Base-by-base conservation (phyloP, 1,139 yeast genomes). In the Candida buenavistaensis region DNA sequence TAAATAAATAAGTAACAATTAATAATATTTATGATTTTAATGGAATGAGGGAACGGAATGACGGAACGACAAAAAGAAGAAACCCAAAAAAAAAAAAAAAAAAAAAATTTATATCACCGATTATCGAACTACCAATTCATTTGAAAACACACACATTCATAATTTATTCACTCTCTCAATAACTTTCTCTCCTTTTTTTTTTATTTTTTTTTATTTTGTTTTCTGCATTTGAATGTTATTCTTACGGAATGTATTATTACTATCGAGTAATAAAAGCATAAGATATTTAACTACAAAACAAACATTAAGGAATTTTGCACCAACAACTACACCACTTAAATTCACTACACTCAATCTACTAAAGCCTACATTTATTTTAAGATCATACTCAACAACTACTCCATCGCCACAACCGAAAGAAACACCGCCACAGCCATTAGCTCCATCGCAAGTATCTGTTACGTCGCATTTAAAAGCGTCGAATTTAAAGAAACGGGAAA, bases 401-500 rank as follows among this genome's bases (percentile, higher is more conserved):
- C 15, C 30, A 15, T 23, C 27, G 9, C 9, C 30, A 23, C 5
- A 12, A 16, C 23, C 9, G 11, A 6, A 21, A 14, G 15, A 20
- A 6, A n/a, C n/a, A n/a, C n/a, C n/a, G n/a, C n/a, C n/a, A n/a
- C n/a, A n/a, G n/a, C 23, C 13, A 14, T 26, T 31, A 14, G 7
- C 30, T 4, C 35, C 36, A 4, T 14, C 31, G 6, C 32, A 33
- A 19, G 45, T 54, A 12, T 52, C 62, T 2, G 53, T 66, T 16
- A 57, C 50, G 26, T 45, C 54, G 2, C 72, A 64, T 35, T 48
- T 66, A 39, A 62, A 64, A 23, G 36, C 54, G 3, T 51, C 69
- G 7, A 54, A 47, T 28, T 32, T 53, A 21, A 57, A 54, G 38
- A 52, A 57, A 34, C 50, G 44, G n/a, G 61, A 57, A 33, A 51